Percentiles rank a stretch among this genome's conserved stretches.
phyloP scores from a whole-genome alignment of 2,329 filamentous ascomycete genomes.

The Hymenoscyphus repandus region DNA sequence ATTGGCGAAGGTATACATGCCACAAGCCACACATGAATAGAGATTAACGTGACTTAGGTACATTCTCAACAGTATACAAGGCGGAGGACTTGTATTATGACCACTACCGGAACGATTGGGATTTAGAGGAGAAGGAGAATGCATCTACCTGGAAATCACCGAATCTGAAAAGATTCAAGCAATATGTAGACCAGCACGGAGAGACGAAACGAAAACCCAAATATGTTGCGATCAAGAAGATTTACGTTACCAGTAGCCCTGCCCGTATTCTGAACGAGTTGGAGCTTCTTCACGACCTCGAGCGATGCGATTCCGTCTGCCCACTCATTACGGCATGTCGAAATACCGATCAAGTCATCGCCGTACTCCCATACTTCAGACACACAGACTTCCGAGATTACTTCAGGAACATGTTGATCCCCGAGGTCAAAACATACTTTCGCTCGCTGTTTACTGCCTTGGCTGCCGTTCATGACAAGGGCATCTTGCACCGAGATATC shows the following conservation, averaged over 20 bases:
- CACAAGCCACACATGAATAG: not conserved
- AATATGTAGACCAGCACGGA: slow-evolving; percentile 25
- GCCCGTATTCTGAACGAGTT: slow-evolving; percentile 93
- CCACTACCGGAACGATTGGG: slow-evolving; percentile 81
- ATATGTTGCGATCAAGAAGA: slow-evolving; percentile 98
- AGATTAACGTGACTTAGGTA: slow-evolving; percentile 52
- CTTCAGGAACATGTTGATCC: slow-evolving; percentile 82
- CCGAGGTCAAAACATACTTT: slow-evolving; percentile 87
- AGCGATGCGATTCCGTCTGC: slow-evolving; percentile 78
- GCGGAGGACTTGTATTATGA: slow-evolving; percentile 89
- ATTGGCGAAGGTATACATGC: slow-evolving; percentile 78
- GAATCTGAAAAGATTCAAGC: slow-evolving; percentile 51
- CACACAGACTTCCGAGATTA: slow-evolving; percentile 94
- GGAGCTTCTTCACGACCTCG: slow-evolving; percentile 83
- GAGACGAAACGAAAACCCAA: slow-evolving; percentile 50
- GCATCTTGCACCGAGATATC: slow-evolving; percentile 90
- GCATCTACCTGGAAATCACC: slow-evolving; percentile 61
- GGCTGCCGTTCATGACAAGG: slow-evolving; percentile 72
- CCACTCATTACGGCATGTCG: slow-evolving; percentile 97
- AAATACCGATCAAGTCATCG: slow-evolving; percentile 88
- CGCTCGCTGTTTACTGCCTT: slow-evolving; percentile 82
- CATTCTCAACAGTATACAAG: slow-evolving; percentile 98
- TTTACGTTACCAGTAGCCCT: slow-evolving; percentile 96
- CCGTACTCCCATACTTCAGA: slow-evolving; percentile 90
- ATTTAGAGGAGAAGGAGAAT: slow-evolving; percentile 60